These are phyloP conservation scores for Aspergillus cristatus DNA, from an alignment of 495 filamentous ascomycete species.

Conservation along the genomic window DNA sequence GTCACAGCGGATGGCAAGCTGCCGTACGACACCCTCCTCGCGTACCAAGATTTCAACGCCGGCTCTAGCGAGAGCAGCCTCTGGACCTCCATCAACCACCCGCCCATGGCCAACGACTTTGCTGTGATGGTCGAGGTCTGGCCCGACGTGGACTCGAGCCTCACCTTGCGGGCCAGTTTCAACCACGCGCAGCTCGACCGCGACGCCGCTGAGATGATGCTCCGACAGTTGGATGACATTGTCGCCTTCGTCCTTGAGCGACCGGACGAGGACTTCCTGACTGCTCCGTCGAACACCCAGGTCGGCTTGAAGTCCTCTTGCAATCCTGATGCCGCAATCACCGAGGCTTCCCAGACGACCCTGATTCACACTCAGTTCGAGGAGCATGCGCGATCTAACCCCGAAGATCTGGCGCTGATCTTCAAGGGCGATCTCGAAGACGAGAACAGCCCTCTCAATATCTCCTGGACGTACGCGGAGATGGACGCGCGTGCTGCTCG, in stretches of 20 bases:
- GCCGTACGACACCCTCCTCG: constrained; percentile 15
- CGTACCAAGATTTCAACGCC: constrained; percentile 17
- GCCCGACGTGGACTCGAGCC: constrained; percentile 9
- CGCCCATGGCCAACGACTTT: constrained; percentile 17
- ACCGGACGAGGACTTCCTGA: constrained; percentile 9
- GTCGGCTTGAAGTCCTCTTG: constrained; percentile 13
- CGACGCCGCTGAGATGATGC: constrained; percentile 14
- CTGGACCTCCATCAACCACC: constrained; percentile 14
- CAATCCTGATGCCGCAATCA: constrained; percentile 8
- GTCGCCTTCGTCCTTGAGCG: constrained; percentile 15
- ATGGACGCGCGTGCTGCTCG: constrained; percentile 19
- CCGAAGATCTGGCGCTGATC: constrained; percentile 18
- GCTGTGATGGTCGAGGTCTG: constrained; percentile 19
- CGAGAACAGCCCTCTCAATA: constrained; percentile 8
- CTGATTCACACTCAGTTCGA: constrained; percentile 22
- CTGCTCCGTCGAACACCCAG: constrained; percentile 5
- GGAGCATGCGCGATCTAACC: constrained; percentile 10
- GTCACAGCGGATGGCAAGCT: constrained; percentile 8
- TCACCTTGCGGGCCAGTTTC: constrained; percentile 18
- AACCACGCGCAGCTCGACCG: constrained; percentile 14
- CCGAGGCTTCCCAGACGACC: constrained; percentile 6
- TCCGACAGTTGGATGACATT: constrained; percentile 18
- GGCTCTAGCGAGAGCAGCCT: constrained; percentile 5
- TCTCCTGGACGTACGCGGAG: constrained; percentile 21
- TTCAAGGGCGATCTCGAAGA: constrained; percentile 18